phyloP scores from a whole-genome alignment of 139 green algal genomes.

The Chlamydomonas schloesseri region DNA sequence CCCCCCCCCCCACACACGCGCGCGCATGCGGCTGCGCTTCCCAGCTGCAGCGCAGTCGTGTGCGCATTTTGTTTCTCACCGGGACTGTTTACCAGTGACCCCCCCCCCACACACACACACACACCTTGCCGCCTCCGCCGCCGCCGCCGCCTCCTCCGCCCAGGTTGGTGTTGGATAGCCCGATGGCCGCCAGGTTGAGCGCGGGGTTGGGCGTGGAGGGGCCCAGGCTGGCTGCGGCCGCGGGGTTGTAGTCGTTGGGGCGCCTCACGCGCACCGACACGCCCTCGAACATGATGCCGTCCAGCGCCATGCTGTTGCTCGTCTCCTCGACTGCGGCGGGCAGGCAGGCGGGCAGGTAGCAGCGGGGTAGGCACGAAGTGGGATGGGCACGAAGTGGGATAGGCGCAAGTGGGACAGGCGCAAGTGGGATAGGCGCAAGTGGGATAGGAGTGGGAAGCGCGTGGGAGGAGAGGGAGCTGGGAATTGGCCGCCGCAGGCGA shows the following conservation, averaged over 20 bases:
- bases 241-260: constrained; percentile 98
- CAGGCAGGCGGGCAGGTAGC: background rate
- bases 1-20: too few species aligned
- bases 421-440: too few species aligned
- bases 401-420: too few species aligned
- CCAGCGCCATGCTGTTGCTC: constrained; percentile 93
- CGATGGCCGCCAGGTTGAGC: constrained; percentile 96
- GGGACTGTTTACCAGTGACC: too few species aligned
- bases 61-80: too few species aligned
- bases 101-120: too few species aligned
- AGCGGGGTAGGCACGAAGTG: background rate
- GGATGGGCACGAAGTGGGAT: too few species aligned
- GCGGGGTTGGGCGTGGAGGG: constrained; percentile 86
- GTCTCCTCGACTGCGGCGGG: constrained; percentile 87
- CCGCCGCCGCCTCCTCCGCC: constrained; percentile 40
- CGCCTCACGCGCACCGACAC: constrained; percentile 90
- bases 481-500: too few species aligned
- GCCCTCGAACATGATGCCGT: constrained; percentile 98
- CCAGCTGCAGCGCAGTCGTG: too few species aligned
- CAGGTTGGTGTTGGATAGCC: constrained; percentile 64
- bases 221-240: constrained; percentile 83
- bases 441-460: background rate
- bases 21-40: too few species aligned
- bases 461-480: too few species aligned
- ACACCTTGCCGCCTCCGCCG: constrained; percentile 45